Base-by-base conservation (phyloP, 2,329 filamentous ascomycete species). In the Fusarium robinianum region DNA sequence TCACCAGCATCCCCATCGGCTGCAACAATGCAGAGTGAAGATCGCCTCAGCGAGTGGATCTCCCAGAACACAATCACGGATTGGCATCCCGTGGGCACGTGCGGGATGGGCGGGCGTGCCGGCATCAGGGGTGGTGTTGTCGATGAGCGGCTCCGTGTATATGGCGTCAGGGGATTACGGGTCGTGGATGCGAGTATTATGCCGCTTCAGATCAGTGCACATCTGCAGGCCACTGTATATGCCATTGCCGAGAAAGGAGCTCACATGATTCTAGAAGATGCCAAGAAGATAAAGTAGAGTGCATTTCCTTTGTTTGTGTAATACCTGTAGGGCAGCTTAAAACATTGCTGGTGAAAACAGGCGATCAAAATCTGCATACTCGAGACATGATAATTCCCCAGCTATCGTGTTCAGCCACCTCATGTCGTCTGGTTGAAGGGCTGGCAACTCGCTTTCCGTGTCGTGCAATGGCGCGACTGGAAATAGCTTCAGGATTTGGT, bases 281-380 rank as follows among this genome's bases (percentile, higher is more conserved):
- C 17, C 1, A 46, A 16, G 11, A 30, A 19, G 15, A 14, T 16
- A 16, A 17, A 36, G 15, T 46, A 31, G n/a, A n/a, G n/a, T n/a
- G n/a, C n/a, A n/a, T n/a, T n/a, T n/a, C n/a, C n/a, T n/a, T n/a
- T n/a, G n/a, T n/a, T n/a, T n/a, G n/a, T n/a, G n/a, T n/a, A n/a
- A n/a, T n/a, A n/a, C n/a, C n/a, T n/a, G n/a, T n/a, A n/a, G n/a
- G n/a, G n/a, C n/a, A n/a, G n/a, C n/a, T n/a, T n/a, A n/a, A n/a
- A n/a, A n/a, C n/a, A 27, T 12, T 7, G 25, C 25, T 10, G 25
- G n/a, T 27, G n/a, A 27, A 27, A 14, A 27, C 25, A 27, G 15
- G 15, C 69, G 66, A 23, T 74, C 73, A 17, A 76, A 49, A 49
- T 75, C 71, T 32, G 73, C 65, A 19, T 72, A 67, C 27, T 71